A percentile compares a stretch with the other conserved stretches of the same genome.
Conservation (phyloP, 208 protist genomes). For the Crithidia bombi region DNA sequence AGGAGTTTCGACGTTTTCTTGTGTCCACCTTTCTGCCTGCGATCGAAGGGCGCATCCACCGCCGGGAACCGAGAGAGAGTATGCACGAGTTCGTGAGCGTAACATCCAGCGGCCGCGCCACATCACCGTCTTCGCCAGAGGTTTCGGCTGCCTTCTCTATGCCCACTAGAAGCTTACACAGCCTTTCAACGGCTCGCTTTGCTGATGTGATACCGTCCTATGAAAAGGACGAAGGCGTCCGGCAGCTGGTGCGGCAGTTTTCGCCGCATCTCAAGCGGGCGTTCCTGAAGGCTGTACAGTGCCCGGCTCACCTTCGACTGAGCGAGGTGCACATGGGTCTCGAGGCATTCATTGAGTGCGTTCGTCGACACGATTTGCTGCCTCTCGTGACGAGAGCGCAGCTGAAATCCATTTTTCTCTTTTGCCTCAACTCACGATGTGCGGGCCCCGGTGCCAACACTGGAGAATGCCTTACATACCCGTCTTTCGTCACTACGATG, state of each 20-base stretch:
- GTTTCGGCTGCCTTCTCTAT: not conserved
- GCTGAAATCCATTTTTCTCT: constrained; percentile 53
- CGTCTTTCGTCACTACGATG: constrained; percentile 44
- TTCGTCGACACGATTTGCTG: constrained; percentile 45
- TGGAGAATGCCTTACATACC: constrained; percentile 36
- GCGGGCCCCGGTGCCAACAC: not conserved
- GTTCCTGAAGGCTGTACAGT: constrained; percentile 35
- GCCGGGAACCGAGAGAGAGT: not conserved
- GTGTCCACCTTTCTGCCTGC: constrained; percentile 33
- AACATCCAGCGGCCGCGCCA: not conserved
- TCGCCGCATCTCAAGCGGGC: constrained; percentile 42
- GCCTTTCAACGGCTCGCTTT: not conserved
- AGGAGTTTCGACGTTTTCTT: constrained; percentile 12
- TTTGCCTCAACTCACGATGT: constrained; percentile 25
- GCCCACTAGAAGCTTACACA: not conserved
- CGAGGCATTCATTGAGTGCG: constrained; percentile 46
- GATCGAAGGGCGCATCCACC: constrained; percentile 20
- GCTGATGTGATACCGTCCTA: constrained; percentile 10
- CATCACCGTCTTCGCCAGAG: not conserved
- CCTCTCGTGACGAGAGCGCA: constrained; percentile 50
- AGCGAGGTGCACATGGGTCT: constrained; percentile 46
- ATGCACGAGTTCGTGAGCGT: not conserved
- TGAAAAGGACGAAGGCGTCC: constrained; percentile 29
- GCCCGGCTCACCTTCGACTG: not conserved
- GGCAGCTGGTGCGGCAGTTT: constrained; percentile 41